These are phyloP conservation scores for Collybia nuda DNA, from an alignment of 768 basidiomycete genomes.

Conservation along the genomic window DNA sequence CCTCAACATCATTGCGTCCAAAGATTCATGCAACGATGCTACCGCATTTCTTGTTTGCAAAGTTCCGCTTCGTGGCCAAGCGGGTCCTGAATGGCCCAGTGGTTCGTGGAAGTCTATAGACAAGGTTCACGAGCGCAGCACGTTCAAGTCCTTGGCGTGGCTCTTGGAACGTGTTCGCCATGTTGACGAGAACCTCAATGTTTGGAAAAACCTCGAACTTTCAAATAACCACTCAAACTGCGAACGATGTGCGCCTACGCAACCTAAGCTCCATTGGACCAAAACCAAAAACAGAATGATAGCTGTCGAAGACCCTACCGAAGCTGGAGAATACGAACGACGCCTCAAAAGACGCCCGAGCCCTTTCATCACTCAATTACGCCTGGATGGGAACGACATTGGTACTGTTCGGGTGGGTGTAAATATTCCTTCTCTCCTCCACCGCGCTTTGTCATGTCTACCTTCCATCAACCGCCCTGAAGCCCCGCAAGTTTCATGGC, in stretches of 20 bases:
- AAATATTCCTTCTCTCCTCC: conserved; percentile 84
- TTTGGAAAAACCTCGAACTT: conserved; percentile 64
- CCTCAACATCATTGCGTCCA: conserved; percentile 49
- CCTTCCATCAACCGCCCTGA: conserved; percentile 55
- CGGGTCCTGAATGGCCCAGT: conserved; percentile 77
- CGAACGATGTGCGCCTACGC: conserved; percentile 76
- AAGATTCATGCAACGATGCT: conserved; percentile 71
- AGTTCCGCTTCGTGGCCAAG: conserved; percentile 69
- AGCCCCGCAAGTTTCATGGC: conserved; percentile 67
- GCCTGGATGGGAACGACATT: conserved; percentile 54
- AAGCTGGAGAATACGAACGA: conserved; percentile 90
- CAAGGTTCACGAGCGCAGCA: conserved; percentile 79
- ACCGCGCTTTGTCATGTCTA: conserved; percentile 81
- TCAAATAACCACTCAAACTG: conserved; percentile 54
- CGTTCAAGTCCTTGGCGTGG: conserved; percentile 85
- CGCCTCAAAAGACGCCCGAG: conserved; percentile 82
- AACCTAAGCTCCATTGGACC: conserved; percentile 78
- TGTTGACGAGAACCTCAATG: conserved; percentile 59
- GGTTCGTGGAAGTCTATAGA: conserved; percentile 80
- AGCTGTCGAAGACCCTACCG: conserved; percentile 79
- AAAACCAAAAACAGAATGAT: conserved; percentile 58
- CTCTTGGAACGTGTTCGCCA: conserved; percentile 80
- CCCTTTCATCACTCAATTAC: conserved; percentile 85
- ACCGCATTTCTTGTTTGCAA: conserved; percentile 76
- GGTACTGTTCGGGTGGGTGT: conserved; percentile 84